Conservation (phyloP, 1,284 basidiomycete genomes). For the Prillingera fragicola region DNA sequence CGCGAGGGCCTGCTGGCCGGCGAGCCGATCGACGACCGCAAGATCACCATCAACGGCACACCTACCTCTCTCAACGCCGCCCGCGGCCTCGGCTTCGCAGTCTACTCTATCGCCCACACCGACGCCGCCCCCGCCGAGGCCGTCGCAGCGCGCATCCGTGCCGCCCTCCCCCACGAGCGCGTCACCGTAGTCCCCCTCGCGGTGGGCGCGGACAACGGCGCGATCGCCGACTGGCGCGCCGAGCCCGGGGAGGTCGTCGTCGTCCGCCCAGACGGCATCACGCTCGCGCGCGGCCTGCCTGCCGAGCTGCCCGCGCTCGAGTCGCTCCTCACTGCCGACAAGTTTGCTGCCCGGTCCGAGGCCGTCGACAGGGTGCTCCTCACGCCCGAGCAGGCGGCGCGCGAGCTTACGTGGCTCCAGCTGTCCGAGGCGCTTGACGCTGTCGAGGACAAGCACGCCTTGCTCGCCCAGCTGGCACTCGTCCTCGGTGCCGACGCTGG, state of each 20-base stretch:
- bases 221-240: conserved; percentile 4
- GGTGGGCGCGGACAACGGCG: conserved; percentile 8
- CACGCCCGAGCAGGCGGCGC: conserved; percentile 6
- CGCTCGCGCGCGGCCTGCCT: conserved; percentile 10
- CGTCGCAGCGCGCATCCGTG: conserved; percentile 1
- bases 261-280: conserved; percentile 17
- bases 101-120: conserved; percentile 7
- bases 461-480: conserved; percentile 14
- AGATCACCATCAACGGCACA: conserved; percentile 4
- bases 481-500: conserved; percentile 13
- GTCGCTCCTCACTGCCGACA: conserved; percentile 3
- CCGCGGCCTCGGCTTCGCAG: conserved; percentile 14
- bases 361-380: conserved; percentile 10
- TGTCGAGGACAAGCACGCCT: conserved; percentile 3
- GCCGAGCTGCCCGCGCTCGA: conserved; percentile 2
- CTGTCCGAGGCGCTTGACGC: conserved; percentile 15
- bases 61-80: conserved; percentile 3
- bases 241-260: conserved; percentile 11
- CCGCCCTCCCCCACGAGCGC: conserved; percentile 11
- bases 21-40: conserved; percentile 17
- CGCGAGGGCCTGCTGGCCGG: conserved; percentile 6
- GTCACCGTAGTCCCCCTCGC: conserved; percentile 4
- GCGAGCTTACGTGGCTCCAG: conserved; percentile 14
- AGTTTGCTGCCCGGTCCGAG: not conserved
- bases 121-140: conserved; percentile 1